Conservation (phyloP, 1,139 yeast genomes). For the Wickerhamomyces sp. region DNA sequence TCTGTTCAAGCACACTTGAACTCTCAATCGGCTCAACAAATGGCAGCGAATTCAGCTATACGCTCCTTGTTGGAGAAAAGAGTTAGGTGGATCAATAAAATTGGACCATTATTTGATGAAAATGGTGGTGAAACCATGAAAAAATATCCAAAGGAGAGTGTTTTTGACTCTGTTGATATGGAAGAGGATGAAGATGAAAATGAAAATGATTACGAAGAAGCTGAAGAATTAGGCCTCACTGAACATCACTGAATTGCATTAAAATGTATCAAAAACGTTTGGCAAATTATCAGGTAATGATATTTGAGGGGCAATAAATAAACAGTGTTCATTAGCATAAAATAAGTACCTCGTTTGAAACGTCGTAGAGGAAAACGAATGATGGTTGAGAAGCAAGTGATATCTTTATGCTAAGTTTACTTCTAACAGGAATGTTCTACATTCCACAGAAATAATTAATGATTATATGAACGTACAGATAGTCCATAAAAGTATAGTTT, state of each 20-base stretch:
- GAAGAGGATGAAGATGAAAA: conserved; percentile 43
- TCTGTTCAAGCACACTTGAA: conserved; percentile 26
- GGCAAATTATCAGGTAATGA: too few relatives aligned
- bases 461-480: too few relatives aligned
- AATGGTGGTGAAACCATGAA: conserved; percentile 64
- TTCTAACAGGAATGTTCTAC: too few relatives aligned
- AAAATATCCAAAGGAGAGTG: conserved; percentile 63
- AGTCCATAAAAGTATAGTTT: too few relatives aligned
- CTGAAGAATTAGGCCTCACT: conserved; percentile 18
- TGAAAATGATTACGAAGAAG: conserved; percentile 31
- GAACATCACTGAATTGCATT: conserved; percentile 10
- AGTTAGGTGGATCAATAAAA: conserved; percentile 79
- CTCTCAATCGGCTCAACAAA: conserved; percentile 39
- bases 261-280: too few relatives aligned
- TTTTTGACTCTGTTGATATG: conserved; percentile 52
- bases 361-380: too few relatives aligned
- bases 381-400: too few relatives aligned
- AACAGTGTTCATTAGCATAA: not conserved
- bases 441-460: too few relatives aligned
- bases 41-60: conserved; percentile 71
- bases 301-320: too few relatives aligned
- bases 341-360: not conserved
- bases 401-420: too few relatives aligned
- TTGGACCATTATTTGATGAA: conserved; percentile 72
- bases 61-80: conserved; percentile 81